Evolutionary conservation across 2,329 filamentous ascomycete species (phyloP).

Genomic region (Penicillium expansum): DNA sequence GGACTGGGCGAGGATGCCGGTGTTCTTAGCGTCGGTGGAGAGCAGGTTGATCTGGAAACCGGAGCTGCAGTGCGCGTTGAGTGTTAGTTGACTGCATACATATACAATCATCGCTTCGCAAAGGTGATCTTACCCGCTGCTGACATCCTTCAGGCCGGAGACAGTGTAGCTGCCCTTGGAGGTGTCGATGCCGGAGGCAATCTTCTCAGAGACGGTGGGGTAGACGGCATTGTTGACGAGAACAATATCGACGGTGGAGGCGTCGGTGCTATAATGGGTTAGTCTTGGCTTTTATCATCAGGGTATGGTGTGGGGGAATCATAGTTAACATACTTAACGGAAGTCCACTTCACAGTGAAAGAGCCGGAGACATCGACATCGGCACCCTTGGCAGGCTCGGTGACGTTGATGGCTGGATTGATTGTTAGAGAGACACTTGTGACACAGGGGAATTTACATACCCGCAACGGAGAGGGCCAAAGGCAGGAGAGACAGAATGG

Average conservation of each 20-base stretch:
- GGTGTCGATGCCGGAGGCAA: slow-evolving; percentile 38
- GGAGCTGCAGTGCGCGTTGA: slow-evolving; percentile 17
- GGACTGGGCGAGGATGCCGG: slow-evolving; percentile 44
- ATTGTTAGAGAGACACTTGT: neutral
- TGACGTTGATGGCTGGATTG: slow-evolving; percentile 35
- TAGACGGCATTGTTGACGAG: slow-evolving; percentile 41
- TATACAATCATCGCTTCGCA: no score
- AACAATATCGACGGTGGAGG: slow-evolving; percentile 40
- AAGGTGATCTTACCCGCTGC: slow-evolving; percentile 20
- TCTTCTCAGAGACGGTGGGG: slow-evolving; percentile 31
- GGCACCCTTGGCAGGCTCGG: slow-evolving; percentile 32
- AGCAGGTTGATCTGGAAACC: slow-evolving; percentile 44
- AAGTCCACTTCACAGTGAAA: slow-evolving; percentile 42
- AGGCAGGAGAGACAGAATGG: slow-evolving; percentile 23
- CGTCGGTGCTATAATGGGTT: slow-evolving; percentile 35
- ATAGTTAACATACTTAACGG: slow-evolving; percentile 30
- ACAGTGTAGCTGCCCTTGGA: slow-evolving; percentile 38
- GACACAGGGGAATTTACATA: slow-evolving; percentile 13
- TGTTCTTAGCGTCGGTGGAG: slow-evolving; percentile 34
- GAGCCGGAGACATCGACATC: slow-evolving; percentile 33
- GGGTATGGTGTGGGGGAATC: neutral
- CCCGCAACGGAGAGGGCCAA: slow-evolving; percentile 31
- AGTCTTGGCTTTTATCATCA: neutral
- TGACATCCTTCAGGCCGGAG: slow-evolving; percentile 26
- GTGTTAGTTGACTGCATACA: neutral